These are phyloP conservation scores for Epichloe bromicola DNA, from an alignment of 2,329 filamentous ascomycete genomes.

Conservation along the genomic window DNA sequence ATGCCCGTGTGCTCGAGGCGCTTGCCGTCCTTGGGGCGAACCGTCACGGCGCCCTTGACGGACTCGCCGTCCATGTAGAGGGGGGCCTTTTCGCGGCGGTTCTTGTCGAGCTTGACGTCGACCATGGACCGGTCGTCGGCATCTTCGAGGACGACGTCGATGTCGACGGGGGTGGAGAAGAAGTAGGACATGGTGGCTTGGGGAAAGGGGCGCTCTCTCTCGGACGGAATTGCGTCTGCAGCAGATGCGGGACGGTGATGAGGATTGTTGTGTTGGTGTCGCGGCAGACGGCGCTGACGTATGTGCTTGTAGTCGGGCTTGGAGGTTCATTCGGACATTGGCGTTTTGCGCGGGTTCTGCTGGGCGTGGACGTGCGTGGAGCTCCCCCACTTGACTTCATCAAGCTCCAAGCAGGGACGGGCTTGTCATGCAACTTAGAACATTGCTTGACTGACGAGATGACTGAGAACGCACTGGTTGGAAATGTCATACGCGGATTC, in stretches of 20 bases:
- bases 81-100: slow-evolving; percentile 88
- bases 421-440: too few relatives aligned
- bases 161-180: slow-evolving; percentile 96
- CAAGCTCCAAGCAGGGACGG: too few relatives aligned
- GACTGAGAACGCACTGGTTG: too few relatives aligned
- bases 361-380: too few relatives aligned
- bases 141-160: slow-evolving; percentile 95
- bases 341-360: too few relatives aligned
- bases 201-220: not conserved
- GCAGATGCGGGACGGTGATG: not conserved
- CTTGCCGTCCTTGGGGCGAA: slow-evolving; percentile 96
- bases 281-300: too few relatives aligned
- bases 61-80: slow-evolving; percentile 98
- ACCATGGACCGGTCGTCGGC: slow-evolving; percentile 89
- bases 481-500: too few relatives aligned
- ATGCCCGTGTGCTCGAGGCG: slow-evolving; percentile 95
- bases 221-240: not conserved
- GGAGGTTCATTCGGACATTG: too few relatives aligned
- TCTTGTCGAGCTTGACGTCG: slow-evolving; percentile 97
- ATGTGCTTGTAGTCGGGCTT: too few relatives aligned
- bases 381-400: too few relatives aligned
- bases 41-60: slow-evolving; percentile 89
- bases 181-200: slow-evolving; percentile 72
- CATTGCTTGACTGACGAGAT: too few relatives aligned
- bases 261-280: not conserved